Evolutionary conservation across 345 rosid genomes (phyloP).

Genomic region (Crucihimalaya himalaica): DNA sequence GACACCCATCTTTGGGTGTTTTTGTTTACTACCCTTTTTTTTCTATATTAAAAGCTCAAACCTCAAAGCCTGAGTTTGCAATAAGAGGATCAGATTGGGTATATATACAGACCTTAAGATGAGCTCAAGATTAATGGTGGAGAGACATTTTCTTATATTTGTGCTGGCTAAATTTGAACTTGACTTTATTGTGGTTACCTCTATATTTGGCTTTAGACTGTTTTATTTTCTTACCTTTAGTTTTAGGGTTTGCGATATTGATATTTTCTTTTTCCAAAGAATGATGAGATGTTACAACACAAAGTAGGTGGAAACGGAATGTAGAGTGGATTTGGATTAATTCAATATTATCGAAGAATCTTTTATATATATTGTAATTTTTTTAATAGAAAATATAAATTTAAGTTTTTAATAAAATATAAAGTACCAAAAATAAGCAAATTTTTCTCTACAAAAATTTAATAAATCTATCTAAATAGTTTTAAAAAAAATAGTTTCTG

Average conservation of each 20-base stretch:
- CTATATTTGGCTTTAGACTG: conserved; percentile 34
- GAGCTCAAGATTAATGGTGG: conserved; percentile 27
- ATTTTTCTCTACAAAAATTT: too few relatives aligned
- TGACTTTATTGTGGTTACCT: conserved; percentile 25
- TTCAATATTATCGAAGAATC: too few relatives aligned
- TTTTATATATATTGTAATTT: too few relatives aligned
- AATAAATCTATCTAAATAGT: too few relatives aligned
- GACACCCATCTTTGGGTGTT: conserved; percentile 40
- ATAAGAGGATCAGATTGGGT: conserved; percentile 12
- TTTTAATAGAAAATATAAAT: too few relatives aligned
- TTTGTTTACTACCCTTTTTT: conserved; percentile 8
- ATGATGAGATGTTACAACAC: conserved; percentile 15
- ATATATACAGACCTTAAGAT: conserved; percentile 26
- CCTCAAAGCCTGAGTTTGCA: conserved; percentile 35
- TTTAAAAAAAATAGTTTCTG: too few relatives aligned
- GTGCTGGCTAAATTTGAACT: conserved; percentile 36
- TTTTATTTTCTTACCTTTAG: conserved; percentile 13
- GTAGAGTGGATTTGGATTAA: too few relatives aligned
- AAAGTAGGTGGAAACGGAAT: neutral
- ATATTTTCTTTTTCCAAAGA: neutral
- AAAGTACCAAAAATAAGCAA: too few relatives aligned
- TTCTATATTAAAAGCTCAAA: conserved; percentile 7
- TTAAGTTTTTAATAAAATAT: too few relatives aligned
- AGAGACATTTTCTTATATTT: conserved; percentile 25
- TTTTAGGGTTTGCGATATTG: conserved; percentile 4